Evolutionary conservation across 108 stramenopile species (phyloP).

Genomic region (Discostella stelligeroides): DNA sequence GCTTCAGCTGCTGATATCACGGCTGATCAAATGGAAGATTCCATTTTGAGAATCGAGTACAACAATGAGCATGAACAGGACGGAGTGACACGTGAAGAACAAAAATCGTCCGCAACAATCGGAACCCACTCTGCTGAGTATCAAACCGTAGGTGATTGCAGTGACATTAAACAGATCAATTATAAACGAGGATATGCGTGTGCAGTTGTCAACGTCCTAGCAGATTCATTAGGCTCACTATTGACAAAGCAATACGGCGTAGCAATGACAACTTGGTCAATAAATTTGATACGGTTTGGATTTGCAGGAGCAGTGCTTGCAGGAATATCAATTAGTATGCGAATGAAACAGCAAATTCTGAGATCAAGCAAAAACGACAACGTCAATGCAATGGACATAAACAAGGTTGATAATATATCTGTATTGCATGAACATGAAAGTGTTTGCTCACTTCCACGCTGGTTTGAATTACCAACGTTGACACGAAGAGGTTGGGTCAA

Average conservation of each 20-base stretch:
- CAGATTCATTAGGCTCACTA: conserved; percentile 76
- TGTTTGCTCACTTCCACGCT: conserved; percentile 34
- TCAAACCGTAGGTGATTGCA: not conserved
- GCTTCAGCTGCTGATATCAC: too few species aligned
- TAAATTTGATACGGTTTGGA: conserved; percentile 88
- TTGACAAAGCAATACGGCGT: conserved; percentile 78
- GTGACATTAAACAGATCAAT: conserved; percentile 8
- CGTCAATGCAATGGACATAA: too few species aligned
- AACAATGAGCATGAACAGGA: not conserved
- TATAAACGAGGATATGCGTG: conserved; percentile 57
- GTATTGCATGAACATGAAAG: too few species aligned
- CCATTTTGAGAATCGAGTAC: conserved; percentile 4
- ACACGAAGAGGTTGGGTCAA: conserved; percentile 52
- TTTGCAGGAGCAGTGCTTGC: conserved; percentile 73
- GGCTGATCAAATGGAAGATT: not conserved
- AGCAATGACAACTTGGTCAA: conserved; percentile 79
- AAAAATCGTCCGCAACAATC: not conserved
- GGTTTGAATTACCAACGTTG: conserved; percentile 66
- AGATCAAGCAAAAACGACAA: not conserved
- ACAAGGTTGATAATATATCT: too few species aligned
- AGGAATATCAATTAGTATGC: conserved; percentile 48
- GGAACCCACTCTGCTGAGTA: too few species aligned
- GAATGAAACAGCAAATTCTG: conserved; percentile 12
- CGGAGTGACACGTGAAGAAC: too few species aligned
- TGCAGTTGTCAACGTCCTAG: conserved; percentile 72